phyloP scores from a whole-genome alignment of 2,329 filamentous ascomycete genomes.

The Monosporascus cannonballus region DNA sequence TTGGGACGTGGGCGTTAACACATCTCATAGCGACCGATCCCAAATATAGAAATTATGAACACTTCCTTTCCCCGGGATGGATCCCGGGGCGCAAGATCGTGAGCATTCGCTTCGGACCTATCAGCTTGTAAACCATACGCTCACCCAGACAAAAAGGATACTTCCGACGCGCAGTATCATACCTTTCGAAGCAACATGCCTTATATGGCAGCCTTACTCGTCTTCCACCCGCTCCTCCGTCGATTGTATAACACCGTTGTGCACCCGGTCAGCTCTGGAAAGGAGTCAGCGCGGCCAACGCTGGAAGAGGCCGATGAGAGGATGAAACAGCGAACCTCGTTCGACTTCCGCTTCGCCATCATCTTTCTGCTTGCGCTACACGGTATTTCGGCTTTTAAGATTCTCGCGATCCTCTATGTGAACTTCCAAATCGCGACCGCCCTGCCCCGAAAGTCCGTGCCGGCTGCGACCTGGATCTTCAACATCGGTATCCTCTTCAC shows the following conservation, averaged over 20 bases:
- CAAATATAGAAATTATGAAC: constrained; percentile 68
- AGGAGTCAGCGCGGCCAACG: constrained; percentile 22
- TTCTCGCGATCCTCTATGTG: constrained; percentile 69
- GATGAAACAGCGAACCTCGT: constrained; percentile 65
- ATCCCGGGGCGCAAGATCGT: constrained; percentile 86
- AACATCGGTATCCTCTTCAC: constrained; percentile 81
- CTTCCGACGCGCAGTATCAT: constrained; percentile 82
- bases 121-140: neutral
- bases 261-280: constrained; percentile 29
- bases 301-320: constrained; percentile 47
- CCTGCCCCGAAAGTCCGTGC: constrained; percentile 65
- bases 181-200: constrained; percentile 83
- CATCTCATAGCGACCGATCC: constrained; percentile 63
- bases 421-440: constrained; percentile 76
- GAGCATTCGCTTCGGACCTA: constrained; percentile 26
- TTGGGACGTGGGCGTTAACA: constrained; percentile 10
- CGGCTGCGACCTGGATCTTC: constrained; percentile 79
- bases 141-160: constrained; percentile 53
- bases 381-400: constrained; percentile 78
- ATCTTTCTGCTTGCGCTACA: constrained; percentile 76
- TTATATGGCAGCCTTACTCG: constrained; percentile 66
- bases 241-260: constrained; percentile 59
- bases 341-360: constrained; percentile 76
- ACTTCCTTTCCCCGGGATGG: constrained; percentile 75
- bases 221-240: constrained; percentile 75